A percentile compares a stretch with the other conserved stretches of the same genome.
Conservation (phyloP, 805 yeast genomes). For the Spathaspora gorwiae region DNA sequence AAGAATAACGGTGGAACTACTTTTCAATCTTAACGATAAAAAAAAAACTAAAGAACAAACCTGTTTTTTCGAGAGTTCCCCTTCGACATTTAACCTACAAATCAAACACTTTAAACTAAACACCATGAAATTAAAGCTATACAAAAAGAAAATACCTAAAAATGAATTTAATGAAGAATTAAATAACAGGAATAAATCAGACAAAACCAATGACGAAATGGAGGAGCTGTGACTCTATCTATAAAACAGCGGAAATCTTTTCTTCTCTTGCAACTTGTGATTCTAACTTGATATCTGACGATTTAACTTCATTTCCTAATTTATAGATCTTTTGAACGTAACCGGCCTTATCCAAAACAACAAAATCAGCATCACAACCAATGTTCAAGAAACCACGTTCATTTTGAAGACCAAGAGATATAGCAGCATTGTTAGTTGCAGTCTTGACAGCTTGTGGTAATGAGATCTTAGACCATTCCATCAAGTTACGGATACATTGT, state of each 20-base stretch:
- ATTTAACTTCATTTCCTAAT: slow-evolving; percentile 34
- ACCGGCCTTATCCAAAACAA: slow-evolving; percentile 41
- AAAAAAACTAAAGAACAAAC: no score
- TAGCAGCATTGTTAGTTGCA: slow-evolving; percentile 52
- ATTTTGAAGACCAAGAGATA: slow-evolving; percentile 38
- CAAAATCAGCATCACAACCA: slow-evolving; percentile 57
- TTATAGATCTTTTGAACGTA: slow-evolving; percentile 47
- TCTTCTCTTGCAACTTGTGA: slow-evolving; percentile 1
- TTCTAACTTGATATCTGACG: slow-evolving; percentile 5
- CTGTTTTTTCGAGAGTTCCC: no score
- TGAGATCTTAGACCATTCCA: slow-evolving; percentile 45
- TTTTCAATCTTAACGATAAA: no score
- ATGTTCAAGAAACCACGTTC: slow-evolving; percentile 46
- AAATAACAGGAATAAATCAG: no score
- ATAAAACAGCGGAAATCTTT: slow-evolving; percentile 8
- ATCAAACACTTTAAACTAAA: no score
- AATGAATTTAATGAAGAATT: no score
- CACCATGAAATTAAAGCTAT: no score
- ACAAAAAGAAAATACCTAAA: no score
- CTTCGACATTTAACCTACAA: no score
- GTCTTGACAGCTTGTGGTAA: slow-evolving; percentile 53
- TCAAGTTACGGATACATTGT: slow-evolving; percentile 46
- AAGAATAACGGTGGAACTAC: no score
- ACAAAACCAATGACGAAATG: no score
- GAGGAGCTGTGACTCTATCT: background rate